Percentiles rank a stretch among this genome's conserved stretches.
phyloP scores from a whole-genome alignment of 1,284 basidiomycete genomes.

The Grifola frondosa region DNA sequence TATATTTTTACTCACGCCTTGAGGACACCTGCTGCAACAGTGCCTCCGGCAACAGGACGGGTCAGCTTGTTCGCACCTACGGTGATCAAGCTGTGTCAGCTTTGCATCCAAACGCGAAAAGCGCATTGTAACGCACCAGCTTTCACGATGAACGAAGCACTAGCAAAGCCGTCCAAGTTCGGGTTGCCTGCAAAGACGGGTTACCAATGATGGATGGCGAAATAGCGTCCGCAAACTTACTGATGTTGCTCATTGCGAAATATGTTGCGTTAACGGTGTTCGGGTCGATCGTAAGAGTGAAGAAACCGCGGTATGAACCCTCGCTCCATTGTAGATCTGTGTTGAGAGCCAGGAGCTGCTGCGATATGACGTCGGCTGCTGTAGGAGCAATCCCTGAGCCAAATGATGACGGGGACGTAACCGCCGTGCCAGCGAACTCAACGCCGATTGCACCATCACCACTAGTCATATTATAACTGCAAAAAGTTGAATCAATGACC shows the following conservation, averaged over 20 bases:
- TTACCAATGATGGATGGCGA: neutral
- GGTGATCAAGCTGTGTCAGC: constrained; percentile 3
- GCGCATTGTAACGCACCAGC: constrained; percentile 33
- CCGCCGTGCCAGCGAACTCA: constrained; percentile 68
- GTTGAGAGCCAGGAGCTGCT: constrained; percentile 44
- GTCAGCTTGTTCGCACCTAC: constrained; percentile 50
- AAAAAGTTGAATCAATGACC: constrained; percentile 13
- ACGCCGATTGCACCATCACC: constrained; percentile 60
- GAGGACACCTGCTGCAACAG: constrained; percentile 42
- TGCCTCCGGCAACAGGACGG: constrained; percentile 56
- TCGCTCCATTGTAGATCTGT: constrained; percentile 65
- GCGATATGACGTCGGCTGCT: constrained; percentile 42
- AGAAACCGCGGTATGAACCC: constrained; percentile 63
- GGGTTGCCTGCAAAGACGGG: constrained; percentile 34
- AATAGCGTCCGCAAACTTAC: constrained; percentile 27
- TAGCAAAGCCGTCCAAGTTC: constrained; percentile 51
- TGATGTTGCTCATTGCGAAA: constrained; percentile 58
- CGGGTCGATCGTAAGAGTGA: constrained; percentile 49
- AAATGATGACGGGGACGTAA: constrained; percentile 54
- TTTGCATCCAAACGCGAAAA: no score
- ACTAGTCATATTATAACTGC: constrained; percentile 51
- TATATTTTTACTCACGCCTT: no score
- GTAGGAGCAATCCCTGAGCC: constrained; percentile 43
- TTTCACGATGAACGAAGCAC: constrained; percentile 46
- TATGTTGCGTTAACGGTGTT: constrained; percentile 52